phyloP scores from a whole-genome alignment of 2,329 filamentous ascomycete species.

The Diplodia scrobiculata region DNA sequence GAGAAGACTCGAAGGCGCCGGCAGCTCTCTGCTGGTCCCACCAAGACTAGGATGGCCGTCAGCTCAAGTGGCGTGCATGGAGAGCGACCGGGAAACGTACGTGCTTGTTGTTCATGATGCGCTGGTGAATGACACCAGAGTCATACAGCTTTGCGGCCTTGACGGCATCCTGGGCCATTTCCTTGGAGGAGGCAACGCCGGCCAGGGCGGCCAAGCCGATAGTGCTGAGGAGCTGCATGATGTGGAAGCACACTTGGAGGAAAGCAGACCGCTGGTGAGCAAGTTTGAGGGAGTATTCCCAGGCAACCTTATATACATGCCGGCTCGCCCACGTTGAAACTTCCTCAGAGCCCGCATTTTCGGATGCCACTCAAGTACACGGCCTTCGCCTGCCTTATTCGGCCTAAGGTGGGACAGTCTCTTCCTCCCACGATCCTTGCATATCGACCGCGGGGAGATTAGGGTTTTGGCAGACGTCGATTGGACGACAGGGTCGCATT shows the following conservation, averaged over 20 bases:
- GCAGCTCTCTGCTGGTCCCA: slow-evolving; percentile 42
- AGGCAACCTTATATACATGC: slow-evolving; percentile 3
- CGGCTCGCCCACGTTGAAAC: background rate
- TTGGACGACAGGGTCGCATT: slow-evolving; percentile 20
- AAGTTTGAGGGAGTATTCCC: slow-evolving; percentile 2
- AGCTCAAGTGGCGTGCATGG: slow-evolving; percentile 31
- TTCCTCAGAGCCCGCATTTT: slow-evolving; percentile 12
- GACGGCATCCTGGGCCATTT: slow-evolving; percentile 42
- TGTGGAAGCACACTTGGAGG: slow-evolving; percentile 3
- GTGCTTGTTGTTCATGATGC: slow-evolving; percentile 42
- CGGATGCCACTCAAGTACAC: slow-evolving; percentile 1
- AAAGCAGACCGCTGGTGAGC: slow-evolving; percentile 9
- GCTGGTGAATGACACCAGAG: slow-evolving; percentile 44
- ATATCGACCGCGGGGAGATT: slow-evolving; percentile 3
- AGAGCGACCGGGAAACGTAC: slow-evolving; percentile 18
- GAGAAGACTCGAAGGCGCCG: slow-evolving; percentile 41
- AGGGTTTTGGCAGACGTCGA: background rate
- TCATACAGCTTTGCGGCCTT: slow-evolving; percentile 45
- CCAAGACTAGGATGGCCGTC: slow-evolving; percentile 40
- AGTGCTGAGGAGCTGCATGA: slow-evolving; percentile 20
- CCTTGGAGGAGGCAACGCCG: slow-evolving; percentile 36
- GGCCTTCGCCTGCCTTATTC: slow-evolving; percentile 9
- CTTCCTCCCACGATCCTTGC: slow-evolving; percentile 8
- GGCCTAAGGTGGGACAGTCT: background rate
- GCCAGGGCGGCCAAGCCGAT: slow-evolving; percentile 39